Evolutionary conservation across 2,329 filamentous ascomycete species (phyloP), one percentile per base, ranked within the genome.

Genomic region (Arachnopeziza araneosa): DNA sequence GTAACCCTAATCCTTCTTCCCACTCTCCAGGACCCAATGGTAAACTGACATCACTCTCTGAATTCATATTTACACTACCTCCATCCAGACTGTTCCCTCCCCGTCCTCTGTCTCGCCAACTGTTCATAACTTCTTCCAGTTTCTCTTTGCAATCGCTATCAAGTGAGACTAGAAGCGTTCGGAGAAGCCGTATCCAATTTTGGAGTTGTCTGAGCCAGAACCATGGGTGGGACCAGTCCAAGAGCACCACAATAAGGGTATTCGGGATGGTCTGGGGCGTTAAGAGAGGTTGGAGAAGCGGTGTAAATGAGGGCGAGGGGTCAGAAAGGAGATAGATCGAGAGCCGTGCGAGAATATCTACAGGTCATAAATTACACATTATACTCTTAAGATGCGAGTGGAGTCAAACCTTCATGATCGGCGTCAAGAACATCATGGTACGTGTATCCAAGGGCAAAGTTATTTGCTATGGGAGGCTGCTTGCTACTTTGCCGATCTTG

Each of bases 151-250:
- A 89, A 61, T 93, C 88, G 60, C 85, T 79, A 67, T 88, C 88
- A 24, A 95, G 82, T 30, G 85, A 89, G 60, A 87, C 80, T 58
- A 93, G 83, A 14, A 96, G 88, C 19, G 86, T 87, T 61, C 89
- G 86, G 66, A 99, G 78, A 26, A 98, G 82, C 52, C 91, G 82
- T 63, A 98, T 86, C 95, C 95, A 99, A 72, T 89, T 89, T 70
- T 91, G 84, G 60, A 99, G 79, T 75, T 96, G 89, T 61, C 91
- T 85, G 71, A 97, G 83, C 91, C 96, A 99, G 64, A 86, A 80
- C 86, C 95, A 96, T 17, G 95, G 95, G 71, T 95, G 86, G 60
- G 90, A 88, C 95, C 95, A 99, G 77, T 97, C 93, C 51, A 99
- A 81, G n/a, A 99, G 79, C 69, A 99, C 86, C 63, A 96, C 90